A percentile compares a stretch with the other conserved stretches of the same genome.
Conservation (phyloP, 139 green algal genomes). For the Chlorella vulgaris region DNA sequence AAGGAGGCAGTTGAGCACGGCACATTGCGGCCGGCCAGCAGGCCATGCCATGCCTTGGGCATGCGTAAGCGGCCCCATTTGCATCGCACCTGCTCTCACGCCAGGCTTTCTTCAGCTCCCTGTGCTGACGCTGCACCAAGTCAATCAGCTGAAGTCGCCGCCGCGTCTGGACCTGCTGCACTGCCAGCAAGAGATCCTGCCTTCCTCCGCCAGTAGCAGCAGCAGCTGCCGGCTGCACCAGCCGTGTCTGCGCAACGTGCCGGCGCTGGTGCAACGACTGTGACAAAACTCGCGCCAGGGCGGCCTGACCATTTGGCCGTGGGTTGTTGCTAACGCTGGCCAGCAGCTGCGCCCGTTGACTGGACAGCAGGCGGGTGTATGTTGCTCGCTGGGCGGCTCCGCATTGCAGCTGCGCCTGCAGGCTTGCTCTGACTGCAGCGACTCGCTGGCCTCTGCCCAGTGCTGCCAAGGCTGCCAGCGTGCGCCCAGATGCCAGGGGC, state of each 20-base stretch:
- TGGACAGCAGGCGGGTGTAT: neutral
- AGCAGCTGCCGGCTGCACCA: neutral
- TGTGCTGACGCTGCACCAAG: constrained; percentile 11
- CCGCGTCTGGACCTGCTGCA: neutral
- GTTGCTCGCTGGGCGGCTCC: neutral
- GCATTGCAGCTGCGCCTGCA: neutral
- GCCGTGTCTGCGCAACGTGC: neutral
- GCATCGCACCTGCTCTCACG: constrained; percentile 22
- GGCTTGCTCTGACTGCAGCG: neutral
- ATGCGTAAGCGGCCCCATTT: no score
- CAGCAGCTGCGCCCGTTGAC: constrained; percentile 9
- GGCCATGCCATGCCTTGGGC: no score
- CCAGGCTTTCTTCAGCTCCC: constrained; percentile 6
- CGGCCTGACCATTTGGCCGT: neutral
- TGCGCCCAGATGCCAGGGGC: neutral
- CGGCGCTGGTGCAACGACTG: neutral
- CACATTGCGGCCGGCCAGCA: no score
- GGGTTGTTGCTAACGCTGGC: neutral
- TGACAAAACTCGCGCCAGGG: neutral
- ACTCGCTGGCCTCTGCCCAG: neutral
- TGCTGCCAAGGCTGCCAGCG: neutral
- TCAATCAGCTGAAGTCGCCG: neutral
- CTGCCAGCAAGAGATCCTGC: neutral
- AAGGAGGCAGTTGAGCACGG: no score
- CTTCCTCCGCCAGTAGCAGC: neutral